Evolutionary conservation across 306 rosid species (phyloP).

Genomic region (Geum urbanum): DNA sequence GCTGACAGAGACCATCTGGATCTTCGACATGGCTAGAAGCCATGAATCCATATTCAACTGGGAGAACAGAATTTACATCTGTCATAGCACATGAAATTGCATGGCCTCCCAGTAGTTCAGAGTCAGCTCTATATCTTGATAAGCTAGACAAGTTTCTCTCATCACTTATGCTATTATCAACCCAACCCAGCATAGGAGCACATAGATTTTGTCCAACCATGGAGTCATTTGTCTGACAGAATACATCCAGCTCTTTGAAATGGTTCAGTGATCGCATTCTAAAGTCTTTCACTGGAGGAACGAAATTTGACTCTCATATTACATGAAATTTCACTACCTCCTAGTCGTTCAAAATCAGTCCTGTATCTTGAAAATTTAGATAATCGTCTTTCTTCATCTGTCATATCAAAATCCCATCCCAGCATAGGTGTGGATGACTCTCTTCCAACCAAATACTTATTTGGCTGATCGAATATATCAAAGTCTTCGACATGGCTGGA

Average conservation of each 20-base stretch:
- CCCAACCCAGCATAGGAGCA: conserved; percentile 46
- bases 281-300: conserved; percentile 32
- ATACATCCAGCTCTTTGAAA: conserved; percentile 33
- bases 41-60: conserved; percentile 26
- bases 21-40: conserved; percentile 32
- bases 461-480: conserved; percentile 24
- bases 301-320: conserved; percentile 24
- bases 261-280: conserved; percentile 22
- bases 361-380: conserved; percentile 29
- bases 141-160: conserved; percentile 29
- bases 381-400: conserved; percentile 20
- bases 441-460: conserved; percentile 24
- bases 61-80: conserved; percentile 25
- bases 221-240: conserved; percentile 23
- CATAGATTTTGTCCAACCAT: conserved; percentile 25
- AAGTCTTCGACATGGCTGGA: conserved; percentile 31
- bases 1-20: conserved; percentile 22
- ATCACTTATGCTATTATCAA: conserved; percentile 20
- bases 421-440: conserved; percentile 42
- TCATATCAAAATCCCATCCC: conserved; percentile 37
- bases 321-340: conserved; percentile 12
- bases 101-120: not conserved
- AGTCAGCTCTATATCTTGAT: conserved; percentile 26
- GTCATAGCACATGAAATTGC: conserved; percentile 26
- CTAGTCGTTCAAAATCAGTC: conserved; percentile 13